phyloP scores from a whole-genome alignment of 2,329 filamentous ascomycete genomes.

The Escovopsis weberi region DNA sequence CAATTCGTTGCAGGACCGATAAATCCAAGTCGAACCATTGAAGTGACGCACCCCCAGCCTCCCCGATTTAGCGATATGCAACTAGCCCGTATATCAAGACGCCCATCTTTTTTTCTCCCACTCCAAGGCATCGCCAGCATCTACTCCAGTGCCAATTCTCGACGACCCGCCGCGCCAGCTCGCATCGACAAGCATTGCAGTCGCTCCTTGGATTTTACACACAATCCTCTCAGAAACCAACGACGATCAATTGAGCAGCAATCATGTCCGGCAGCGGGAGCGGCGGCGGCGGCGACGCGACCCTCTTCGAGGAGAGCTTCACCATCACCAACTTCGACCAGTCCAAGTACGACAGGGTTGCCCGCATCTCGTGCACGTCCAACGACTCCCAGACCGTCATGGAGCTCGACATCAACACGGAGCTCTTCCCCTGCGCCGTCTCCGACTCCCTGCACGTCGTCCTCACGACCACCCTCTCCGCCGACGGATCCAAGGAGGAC shows the following conservation, averaged over 20 bases:
- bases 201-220: too few species aligned
- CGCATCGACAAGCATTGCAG: too few species aligned
- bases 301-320: conserved; percentile 90
- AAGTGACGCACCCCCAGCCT: not conserved
- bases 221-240: too few species aligned
- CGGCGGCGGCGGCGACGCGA: conserved; percentile 60
- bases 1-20: too few species aligned
- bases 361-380: conserved; percentile 66
- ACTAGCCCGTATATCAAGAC: conserved; percentile 2
- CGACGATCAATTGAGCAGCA: too few species aligned
- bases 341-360: conserved; percentile 89
- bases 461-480: conserved; percentile 68
- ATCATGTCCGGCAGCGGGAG: conserved; percentile 2
- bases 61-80: conserved; percentile 13
- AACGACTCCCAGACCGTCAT: conserved; percentile 61
- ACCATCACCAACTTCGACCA: conserved; percentile 64
- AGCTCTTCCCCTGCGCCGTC: conserved; percentile 65
- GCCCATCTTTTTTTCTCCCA: too few species aligned
- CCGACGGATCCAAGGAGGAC: conserved; percentile 73
- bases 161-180: too few species aligned
- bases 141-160: too few species aligned
- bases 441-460: conserved; percentile 70
- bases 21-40: too few species aligned
- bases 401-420: conserved; percentile 84
- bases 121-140: too few species aligned